phyloP scores from a whole-genome alignment of 2,329 filamentous ascomycete species.

The Graphilbum fragrans region DNA sequence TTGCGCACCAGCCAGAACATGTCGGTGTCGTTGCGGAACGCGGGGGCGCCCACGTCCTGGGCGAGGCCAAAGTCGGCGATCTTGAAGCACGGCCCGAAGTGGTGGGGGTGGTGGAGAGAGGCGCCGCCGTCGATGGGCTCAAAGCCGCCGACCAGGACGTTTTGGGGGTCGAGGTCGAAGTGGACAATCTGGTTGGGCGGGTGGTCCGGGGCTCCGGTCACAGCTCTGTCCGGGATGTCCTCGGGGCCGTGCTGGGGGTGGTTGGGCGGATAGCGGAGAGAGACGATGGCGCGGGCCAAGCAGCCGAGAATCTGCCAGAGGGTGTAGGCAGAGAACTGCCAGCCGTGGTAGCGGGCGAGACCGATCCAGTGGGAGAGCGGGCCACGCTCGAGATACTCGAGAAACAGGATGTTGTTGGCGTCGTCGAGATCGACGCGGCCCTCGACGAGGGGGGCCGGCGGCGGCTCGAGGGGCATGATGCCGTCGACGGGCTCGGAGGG shows the following conservation, averaged over 20 bases:
- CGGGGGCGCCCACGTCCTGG: background rate
- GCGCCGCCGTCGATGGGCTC: background rate
- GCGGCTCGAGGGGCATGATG: constrained; percentile 1
- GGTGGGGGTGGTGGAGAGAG: too few relatives aligned
- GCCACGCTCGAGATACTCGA: constrained; percentile 6
- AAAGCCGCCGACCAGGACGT: constrained; percentile 7
- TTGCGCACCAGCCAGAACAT: constrained; percentile 1
- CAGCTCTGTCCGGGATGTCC: background rate
- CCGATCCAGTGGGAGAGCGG: constrained; percentile 7
- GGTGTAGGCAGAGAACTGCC: too few relatives aligned
- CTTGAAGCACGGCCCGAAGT: constrained; percentile 3
- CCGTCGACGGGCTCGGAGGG: background rate
- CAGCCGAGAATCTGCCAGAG: constrained; percentile 11
- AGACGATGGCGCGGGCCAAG: constrained; percentile 9
- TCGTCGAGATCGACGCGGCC: background rate
- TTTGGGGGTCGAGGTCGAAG: constrained; percentile 11
- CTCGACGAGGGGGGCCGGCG: background rate
- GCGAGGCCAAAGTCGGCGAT: constrained; percentile 9
- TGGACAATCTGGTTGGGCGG: constrained; percentile 9
- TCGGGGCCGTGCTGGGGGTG: background rate
- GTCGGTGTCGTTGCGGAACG: background rate
- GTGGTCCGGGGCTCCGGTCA: background rate
- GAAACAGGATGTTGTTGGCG: constrained; percentile 1
- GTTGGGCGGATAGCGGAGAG: constrained; percentile 9
- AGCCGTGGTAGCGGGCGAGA: too few relatives aligned